These are phyloP conservation scores for Chaetoscypha palmicola DNA, from an alignment of 2,329 filamentous ascomycete species.

Conservation along the genomic window DNA sequence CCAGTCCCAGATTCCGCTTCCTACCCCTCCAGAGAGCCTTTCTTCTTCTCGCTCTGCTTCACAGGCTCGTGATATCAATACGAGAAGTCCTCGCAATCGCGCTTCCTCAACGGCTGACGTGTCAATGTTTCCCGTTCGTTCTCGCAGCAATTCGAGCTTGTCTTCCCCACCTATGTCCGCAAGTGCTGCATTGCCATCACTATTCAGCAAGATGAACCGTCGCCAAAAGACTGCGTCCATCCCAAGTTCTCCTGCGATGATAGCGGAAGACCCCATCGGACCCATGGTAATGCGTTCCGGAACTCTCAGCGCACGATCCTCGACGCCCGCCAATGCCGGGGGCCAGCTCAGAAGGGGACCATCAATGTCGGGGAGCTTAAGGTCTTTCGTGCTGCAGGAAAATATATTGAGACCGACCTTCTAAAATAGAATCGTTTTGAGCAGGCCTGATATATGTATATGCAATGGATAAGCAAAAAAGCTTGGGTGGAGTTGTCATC, in stretches of 20 bases:
- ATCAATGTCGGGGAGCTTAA: too few species aligned
- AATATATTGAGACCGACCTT: too few species aligned
- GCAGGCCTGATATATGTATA: too few species aligned
- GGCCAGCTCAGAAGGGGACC: too few species aligned
- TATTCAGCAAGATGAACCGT: constrained; percentile 18
- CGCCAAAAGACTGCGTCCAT: constrained; percentile 7
- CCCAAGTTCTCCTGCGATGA: constrained; percentile 1
- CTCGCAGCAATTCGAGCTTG: not conserved
- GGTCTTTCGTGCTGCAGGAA: too few species aligned
- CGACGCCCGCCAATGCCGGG: constrained; percentile 5
- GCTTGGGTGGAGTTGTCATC: too few species aligned
- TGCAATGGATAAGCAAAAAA: too few species aligned
- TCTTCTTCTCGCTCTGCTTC: constrained; percentile 4
- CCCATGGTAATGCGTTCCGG: not conserved
- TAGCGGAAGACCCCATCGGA: constrained; percentile 1
- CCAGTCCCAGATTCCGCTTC: constrained; percentile 1
- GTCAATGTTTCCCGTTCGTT: constrained; percentile 1
- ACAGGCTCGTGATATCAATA: not conserved
- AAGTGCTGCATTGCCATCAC: constrained; percentile 9
- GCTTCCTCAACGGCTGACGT: not conserved
- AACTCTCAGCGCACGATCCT: not conserved
- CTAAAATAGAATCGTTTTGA: too few species aligned
- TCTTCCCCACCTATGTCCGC: constrained; percentile 4
- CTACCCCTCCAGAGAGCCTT: constrained; percentile 7
- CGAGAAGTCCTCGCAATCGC: not conserved